A percentile compares a stretch with the other conserved stretches of the same genome.
phyloP scores from a whole-genome alignment of 2,329 filamentous ascomycete species.

The Myriosclerotinia scirpicola region DNA sequence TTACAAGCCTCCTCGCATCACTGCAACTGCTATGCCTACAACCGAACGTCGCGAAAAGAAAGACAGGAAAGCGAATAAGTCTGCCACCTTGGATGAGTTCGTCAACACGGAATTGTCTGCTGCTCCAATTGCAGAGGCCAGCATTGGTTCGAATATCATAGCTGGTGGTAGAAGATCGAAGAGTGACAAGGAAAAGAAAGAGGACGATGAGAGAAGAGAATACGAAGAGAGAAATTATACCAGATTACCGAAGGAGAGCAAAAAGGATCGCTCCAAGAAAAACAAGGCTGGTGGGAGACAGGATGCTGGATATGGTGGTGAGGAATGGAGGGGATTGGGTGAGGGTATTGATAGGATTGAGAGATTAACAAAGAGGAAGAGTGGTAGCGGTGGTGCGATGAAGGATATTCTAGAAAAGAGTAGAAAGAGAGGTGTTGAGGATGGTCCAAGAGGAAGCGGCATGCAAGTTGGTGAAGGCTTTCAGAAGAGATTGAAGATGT shows the following conservation, averaged over 20 bases:
- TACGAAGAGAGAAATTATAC: slow-evolving; percentile 95
- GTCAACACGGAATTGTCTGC: slow-evolving; percentile 79
- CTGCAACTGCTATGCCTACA: slow-evolving; percentile 79
- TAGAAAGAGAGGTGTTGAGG: slow-evolving; percentile 75
- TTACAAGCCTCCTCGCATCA: slow-evolving; percentile 86
- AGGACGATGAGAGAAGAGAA: slow-evolving; percentile 73
- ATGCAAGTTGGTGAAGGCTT: slow-evolving; percentile 71
- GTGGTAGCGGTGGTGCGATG: slow-evolving; percentile 47
- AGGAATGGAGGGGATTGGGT: slow-evolving; percentile 86
- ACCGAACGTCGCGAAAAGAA: slow-evolving; percentile 51
- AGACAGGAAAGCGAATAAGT: slow-evolving; percentile 66
- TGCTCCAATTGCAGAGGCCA: slow-evolving; percentile 81
- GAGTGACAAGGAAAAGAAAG: slow-evolving; percentile 71
- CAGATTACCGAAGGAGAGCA: slow-evolving; percentile 79
- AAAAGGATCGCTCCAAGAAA: slow-evolving; percentile 75
- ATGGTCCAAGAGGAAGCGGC: slow-evolving; percentile 68
- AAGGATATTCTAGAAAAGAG: slow-evolving; percentile 72
- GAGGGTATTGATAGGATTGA: slow-evolving; percentile 86
- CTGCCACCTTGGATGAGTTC: slow-evolving; percentile 88
- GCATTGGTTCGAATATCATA: slow-evolving; percentile 86
- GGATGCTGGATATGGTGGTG: slow-evolving; percentile 74
- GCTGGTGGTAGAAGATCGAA: slow-evolving; percentile 76
- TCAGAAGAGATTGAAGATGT: slow-evolving; percentile 64
- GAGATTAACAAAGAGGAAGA: slow-evolving; percentile 71
- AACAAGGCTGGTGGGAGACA: slow-evolving; percentile 46